Conservation (phyloP, 345 rosid genomes). For the Populus nigra region DNA sequence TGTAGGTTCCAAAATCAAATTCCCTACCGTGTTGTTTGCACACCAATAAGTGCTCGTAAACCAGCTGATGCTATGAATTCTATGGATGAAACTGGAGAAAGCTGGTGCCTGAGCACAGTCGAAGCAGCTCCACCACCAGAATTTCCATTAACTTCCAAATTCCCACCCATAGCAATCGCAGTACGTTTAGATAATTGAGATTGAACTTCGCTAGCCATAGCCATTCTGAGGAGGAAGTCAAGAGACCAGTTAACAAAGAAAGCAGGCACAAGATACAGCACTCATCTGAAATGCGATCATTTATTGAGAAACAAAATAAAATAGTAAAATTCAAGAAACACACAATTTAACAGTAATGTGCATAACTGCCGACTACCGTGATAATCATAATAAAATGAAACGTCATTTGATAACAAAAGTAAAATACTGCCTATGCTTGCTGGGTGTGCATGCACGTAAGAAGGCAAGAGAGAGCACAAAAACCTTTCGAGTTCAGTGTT, state of each 20-base stretch:
- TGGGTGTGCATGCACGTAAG: not conserved
- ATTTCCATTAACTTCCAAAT: slow-evolving; percentile 64
- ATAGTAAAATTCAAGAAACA: not conserved
- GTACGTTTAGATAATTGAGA: slow-evolving; percentile 75
- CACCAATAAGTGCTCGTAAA: slow-evolving; percentile 63
- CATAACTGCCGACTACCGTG: not conserved
- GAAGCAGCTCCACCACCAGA: slow-evolving; percentile 77
- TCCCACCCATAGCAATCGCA: slow-evolving; percentile 66
- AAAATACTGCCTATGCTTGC: not conserved
- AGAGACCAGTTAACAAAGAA: slow-evolving; percentile 17
- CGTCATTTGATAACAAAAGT: not conserved
- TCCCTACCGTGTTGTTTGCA: slow-evolving; percentile 76
- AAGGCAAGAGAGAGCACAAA: not conserved
- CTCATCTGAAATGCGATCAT: not conserved
- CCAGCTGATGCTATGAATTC: slow-evolving; percentile 81
- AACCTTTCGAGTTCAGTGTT: not conserved
- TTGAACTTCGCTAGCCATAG: slow-evolving; percentile 78
- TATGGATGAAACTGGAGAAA: slow-evolving; percentile 72
- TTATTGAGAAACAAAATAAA: not conserved
- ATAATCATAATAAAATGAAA: not conserved
- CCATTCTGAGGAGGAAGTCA: slow-evolving; percentile 57
- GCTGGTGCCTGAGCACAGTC: slow-evolving; percentile 57
- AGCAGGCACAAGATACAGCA: not conserved
- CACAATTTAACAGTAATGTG: not conserved
- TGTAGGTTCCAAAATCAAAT: slow-evolving; percentile 13